These are phyloP conservation scores for Trametes maxima DNA, from an alignment of 768 basidiomycete species.

Conservation along the genomic window DNA sequence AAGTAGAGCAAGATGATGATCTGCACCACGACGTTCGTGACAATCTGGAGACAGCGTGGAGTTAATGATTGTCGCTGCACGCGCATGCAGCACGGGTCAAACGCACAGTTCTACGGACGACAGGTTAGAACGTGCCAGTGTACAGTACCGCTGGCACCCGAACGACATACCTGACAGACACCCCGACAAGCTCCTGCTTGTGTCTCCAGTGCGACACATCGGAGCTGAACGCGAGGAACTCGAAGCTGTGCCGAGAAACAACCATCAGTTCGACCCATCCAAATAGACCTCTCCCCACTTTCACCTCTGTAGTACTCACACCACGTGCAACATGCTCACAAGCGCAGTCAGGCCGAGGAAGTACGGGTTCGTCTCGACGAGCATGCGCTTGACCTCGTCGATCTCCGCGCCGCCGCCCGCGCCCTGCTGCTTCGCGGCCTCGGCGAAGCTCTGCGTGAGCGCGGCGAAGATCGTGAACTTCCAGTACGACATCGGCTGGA, in stretches of 20 bases:
- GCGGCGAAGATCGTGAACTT: conserved; percentile 88
- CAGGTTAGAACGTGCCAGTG: not conserved
- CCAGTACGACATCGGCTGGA: conserved; percentile 83
- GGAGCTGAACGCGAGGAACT: conserved; percentile 93
- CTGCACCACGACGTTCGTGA: conserved; percentile 96
- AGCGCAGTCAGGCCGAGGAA: conserved; percentile 82
- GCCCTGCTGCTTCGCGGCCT: conserved; percentile 79
- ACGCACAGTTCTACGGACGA: conserved; percentile 54
- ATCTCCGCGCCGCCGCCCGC: conserved; percentile 67
- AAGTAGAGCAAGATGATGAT: conserved; percentile 88
- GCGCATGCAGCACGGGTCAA: conserved; percentile 5
- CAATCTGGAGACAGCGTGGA: conserved; percentile 46
- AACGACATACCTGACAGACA: conserved; percentile 76
- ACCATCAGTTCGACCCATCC: conserved; percentile 16
- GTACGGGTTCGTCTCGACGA: conserved; percentile 87
- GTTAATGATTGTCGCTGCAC: not conserved
- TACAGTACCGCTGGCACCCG: conserved; percentile 8
- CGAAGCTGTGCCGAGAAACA: conserved; percentile 57
- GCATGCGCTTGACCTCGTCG: conserved; percentile 95
- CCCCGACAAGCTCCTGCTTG: conserved; percentile 93
- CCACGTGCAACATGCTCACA: conserved; percentile 84
- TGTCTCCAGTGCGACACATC: conserved; percentile 96
- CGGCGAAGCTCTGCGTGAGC: conserved; percentile 85
- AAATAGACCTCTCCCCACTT: not conserved
- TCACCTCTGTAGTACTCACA: conserved; percentile 57